Base-by-base conservation (phyloP, 2,329 filamentous ascomycete genomes). In the Tolypocladium ovalisporum region DNA sequence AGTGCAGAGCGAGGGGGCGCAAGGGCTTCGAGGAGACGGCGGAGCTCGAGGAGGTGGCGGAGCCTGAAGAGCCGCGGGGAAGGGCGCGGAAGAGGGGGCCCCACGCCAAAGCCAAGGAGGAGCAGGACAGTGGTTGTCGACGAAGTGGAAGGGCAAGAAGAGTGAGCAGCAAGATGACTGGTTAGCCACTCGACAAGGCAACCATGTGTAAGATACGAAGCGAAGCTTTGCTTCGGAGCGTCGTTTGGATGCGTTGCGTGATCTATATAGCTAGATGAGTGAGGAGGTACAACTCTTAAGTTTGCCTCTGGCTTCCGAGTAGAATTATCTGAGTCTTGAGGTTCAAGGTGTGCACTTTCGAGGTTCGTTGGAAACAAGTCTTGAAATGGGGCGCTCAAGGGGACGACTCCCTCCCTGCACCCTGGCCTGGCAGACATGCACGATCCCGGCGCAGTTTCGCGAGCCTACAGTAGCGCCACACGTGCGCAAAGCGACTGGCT, bases 1-100 rank as follows among this genome's bases (percentile, higher is more conserved):
- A 93, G 69, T 76, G 77, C 47, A 77, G 68, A 59, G 76, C 77
- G 0, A 72, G 81, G 1, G 79, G 80, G 1, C 67, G 68, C 35
- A 73, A 71, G 61, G 64, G 66, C 58, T 32, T 69, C 53, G 68
- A 60, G 52, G 60, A 62, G 27, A 61, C 62, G 2, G 67, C 66
- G 42, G 69, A 71, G 57, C 47, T 56, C 4, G 64, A 64, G 27
- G 59, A 63, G 63, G 56, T 62, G 66, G 49, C 64, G 69, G 51
- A 64, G 59, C 57, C 8, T 22, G 54, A 54, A 54, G 52, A 8
- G 54, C 47, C 32, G 58, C 58, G 36, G 27, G 40, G 24, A 39
- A 54, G 27, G 56, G 55, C 40, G 49, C 52, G 27, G 29, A 59
- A 40, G 54, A 52, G 36, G 44, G 55, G 44, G 54, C 55, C 35